Evolutionary conservation across 495 filamentous ascomycete species (phyloP).

Genomic region (Neurospora sp.): DNA sequence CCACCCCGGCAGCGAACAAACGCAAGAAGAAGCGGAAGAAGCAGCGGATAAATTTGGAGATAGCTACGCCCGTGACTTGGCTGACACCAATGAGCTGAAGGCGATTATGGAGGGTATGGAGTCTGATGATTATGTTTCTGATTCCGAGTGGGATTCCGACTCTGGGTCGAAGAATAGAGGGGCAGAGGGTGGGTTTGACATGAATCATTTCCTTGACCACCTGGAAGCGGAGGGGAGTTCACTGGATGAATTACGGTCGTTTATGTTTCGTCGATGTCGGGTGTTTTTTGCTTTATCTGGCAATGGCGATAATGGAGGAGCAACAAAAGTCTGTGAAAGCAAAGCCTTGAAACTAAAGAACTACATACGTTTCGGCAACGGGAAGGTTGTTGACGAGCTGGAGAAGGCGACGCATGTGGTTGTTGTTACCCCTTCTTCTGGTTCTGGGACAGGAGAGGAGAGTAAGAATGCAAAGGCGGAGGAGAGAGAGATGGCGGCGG

Average conservation of each 20-base stretch:
- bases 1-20: conserved; percentile 23
- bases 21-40: conserved; percentile 17
- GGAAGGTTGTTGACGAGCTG: conserved; percentile 36
- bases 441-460: conserved; percentile 11
- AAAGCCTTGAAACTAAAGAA: conserved; percentile 26
- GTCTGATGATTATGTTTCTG: background rate
- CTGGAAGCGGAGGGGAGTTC: conserved; percentile 46
- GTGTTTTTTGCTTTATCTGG: conserved; percentile 40
- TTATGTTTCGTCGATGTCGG: conserved; percentile 55
- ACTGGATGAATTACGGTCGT: conserved; percentile 43
- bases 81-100: conserved; percentile 50
- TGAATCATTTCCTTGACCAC: conserved; percentile 38
- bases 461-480: conserved; percentile 2
- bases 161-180: background rate
- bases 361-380: conserved; percentile 56
- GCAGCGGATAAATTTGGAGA: conserved; percentile 73
- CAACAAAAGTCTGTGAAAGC: conserved; percentile 9
- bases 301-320: background rate
- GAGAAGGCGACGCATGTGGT: conserved; percentile 57
- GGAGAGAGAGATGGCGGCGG: conserved; percentile 26
- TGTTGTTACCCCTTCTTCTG: conserved; percentile 19
- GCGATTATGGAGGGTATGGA: conserved; percentile 42
- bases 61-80: conserved; percentile 67
- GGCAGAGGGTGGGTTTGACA: conserved; percentile 17
- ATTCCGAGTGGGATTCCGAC: background rate